phyloP scores from a whole-genome alignment of 306 rosid species.

The Rubus idaeus region DNA sequence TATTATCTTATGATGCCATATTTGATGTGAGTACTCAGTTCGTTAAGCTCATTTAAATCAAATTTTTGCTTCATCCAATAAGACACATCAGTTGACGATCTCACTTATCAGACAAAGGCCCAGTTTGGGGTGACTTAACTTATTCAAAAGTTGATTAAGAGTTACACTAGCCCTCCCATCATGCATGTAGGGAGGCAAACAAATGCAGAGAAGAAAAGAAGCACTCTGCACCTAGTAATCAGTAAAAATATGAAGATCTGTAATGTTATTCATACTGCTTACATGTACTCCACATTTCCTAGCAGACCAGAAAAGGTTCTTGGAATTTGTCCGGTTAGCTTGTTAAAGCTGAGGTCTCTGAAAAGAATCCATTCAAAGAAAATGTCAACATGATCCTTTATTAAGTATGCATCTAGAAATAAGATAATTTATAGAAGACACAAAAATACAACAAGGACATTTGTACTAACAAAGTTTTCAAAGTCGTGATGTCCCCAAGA shows the following conservation, averaged over 20 bases:
- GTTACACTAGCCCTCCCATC: too few relatives aligned
- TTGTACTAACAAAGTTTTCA: constrained; percentile 44
- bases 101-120: too few relatives aligned
- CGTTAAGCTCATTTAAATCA: not conserved
- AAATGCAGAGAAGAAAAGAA: not conserved
- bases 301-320: constrained; percentile 22
- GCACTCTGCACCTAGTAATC: not conserved
- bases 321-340: constrained; percentile 57
- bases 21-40: not conserved
- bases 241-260: not conserved
- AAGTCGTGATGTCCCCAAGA: constrained; percentile 36
- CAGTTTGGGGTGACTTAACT: too few relatives aligned
- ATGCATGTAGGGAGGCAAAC: not conserved
- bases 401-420: not conserved
- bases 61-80: not conserved
- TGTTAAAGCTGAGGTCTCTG: constrained; percentile 89
- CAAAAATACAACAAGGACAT: not conserved
- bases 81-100: not conserved
- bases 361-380: not conserved
- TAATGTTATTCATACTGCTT: constrained; percentile 15
- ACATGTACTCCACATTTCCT: constrained; percentile 36
- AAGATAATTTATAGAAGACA: not conserved
- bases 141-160: too few relatives aligned
- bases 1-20: not conserved
- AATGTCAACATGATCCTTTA: not conserved